A percentile compares a stretch with the other conserved stretches of the same genome.
phyloP scores from a whole-genome alignment of 306 rosid species.

The Casuarina cunninghamiana region DNA sequence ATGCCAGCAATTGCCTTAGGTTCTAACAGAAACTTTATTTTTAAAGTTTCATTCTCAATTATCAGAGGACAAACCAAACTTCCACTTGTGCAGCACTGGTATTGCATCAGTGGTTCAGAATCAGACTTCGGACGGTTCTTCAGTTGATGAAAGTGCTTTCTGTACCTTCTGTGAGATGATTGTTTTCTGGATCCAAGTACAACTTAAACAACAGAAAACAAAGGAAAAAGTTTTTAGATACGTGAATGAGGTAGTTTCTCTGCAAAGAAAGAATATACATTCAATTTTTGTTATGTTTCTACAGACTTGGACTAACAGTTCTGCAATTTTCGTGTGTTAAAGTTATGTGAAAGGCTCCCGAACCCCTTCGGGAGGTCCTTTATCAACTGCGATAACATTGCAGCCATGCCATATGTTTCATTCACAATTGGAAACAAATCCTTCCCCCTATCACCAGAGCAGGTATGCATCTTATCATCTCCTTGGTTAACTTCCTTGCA shows the following conservation, averaged over 20 bases:
- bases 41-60: slow-evolving; percentile 11
- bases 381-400: slow-evolving; percentile 47
- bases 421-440: slow-evolving; percentile 58
- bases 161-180: slow-evolving; percentile 67
- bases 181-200: slow-evolving; percentile 71
- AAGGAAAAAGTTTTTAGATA: slow-evolving; percentile 52
- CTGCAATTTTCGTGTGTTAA: slow-evolving; percentile 19
- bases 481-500: not conserved
- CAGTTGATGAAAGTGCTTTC: slow-evolving; percentile 35
- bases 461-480: slow-evolving; percentile 37
- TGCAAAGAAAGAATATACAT: not conserved
- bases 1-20: no score
- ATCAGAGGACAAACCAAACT: slow-evolving; percentile 19
- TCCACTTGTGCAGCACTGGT: slow-evolving; percentile 47
- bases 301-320: not conserved
- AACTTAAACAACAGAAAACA: slow-evolving; percentile 54
- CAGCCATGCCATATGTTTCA: slow-evolving; percentile 52
- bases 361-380: slow-evolving; percentile 56
- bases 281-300: not conserved
- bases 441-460: slow-evolving; percentile 64
- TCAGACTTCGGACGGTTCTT: slow-evolving; percentile 34
- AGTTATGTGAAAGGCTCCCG: slow-evolving; percentile 79
- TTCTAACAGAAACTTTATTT: no score
- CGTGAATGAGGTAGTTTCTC: slow-evolving; percentile 56
- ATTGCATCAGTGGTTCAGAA: slow-evolving; percentile 53